Evolutionary conservation across 805 yeast genomes (phyloP), one percentile per base, ranked within the genome.

Genomic region (Kuraishia piskuri): DNA sequence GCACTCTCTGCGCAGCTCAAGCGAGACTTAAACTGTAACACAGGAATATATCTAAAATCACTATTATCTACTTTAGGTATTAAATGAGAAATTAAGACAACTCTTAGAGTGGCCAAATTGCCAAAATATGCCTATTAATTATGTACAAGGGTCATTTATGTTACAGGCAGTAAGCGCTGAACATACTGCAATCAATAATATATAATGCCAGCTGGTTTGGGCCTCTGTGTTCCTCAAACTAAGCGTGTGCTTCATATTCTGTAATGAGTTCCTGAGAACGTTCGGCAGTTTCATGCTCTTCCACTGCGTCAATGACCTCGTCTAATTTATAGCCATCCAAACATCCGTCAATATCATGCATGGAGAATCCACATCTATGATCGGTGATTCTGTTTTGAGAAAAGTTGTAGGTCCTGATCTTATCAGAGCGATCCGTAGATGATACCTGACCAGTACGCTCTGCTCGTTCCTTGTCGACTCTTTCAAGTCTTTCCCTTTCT

Each of bases 351-450:
- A 94, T 70, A 61, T 90, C 96, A 61, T 88, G 86, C n/a, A 86
- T 59, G 0, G 91, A 82, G 60, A 69, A 81, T 2, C 91, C 90
- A 63, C 96, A 90, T 50, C 99, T 74, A 63, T 94, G 99, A 62
- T 94, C 99, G 0, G 98, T 91, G 50, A 94, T 80, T 59, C 99
- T 76, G 65, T 90, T 90, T 62, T 94, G 97, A 8, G 95, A 90
- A 60, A 78, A 92, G 63, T 94, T 94, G 67, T 94, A 94, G 0
- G 99, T 94, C 59, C 98, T 75, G 57, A 92, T 86, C 69, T 92
- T 94, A 63, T 94, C 98, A 2, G 95, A 83, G 53, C 99, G 76
- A 62, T 90, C 96, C 0, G 96, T 89, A 1, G 94, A 78, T 0
- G 89, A 76, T 3, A 94, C 98, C 66, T 91, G 98, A 50, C 83